Evolutionary conservation across 2,329 filamentous ascomycete genomes (phyloP), one percentile per base, ranked within the genome.

Genomic region (Volutella citrinella): DNA sequence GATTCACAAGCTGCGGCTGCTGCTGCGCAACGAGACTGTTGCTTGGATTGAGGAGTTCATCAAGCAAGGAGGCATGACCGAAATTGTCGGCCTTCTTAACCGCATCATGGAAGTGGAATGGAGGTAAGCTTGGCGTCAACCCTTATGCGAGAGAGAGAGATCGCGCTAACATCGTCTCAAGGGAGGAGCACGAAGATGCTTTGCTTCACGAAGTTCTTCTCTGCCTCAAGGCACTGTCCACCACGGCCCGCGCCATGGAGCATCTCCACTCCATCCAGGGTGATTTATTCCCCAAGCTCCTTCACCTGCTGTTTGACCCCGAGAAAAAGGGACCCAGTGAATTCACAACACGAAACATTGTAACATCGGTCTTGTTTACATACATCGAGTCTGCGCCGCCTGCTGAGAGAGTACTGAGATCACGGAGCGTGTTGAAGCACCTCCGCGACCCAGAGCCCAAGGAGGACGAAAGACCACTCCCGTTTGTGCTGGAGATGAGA

Each of bases 261-360:
- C 86, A 91, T 55, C 76, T 98, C 7, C 77, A 86, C 46, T 78
- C 80, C 9, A 87, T 95, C 37, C 87, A 94, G 48, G 69, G 72
- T 6, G 82, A 83, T 0, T 72, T 98, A 8, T 96, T 97, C 54
- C 88, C 91, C 3, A 86, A 87, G 17, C 69, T 98, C 28, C 66
- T 97, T 28, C 78, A 78, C 38, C 89, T 97, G 83, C 72, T 97
- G 24, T 97, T 97, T 53, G 90, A 96, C 53, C 87, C 94, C n/a
- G 91, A 97, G 58, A 94, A 90, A 69, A 97, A 97, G 60, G 93
- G 93, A 0, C 93, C 93, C 0, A 94, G 87, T 66, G 93, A 98
- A 61, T 98, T 95, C 60, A 93, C 86, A 5, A 97, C 93, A 10
- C 82, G 93, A 35, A 84, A 84, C 50, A 87, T 97, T 50, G 84